Evolutionary conservation across 1,139 yeast species (phyloP), one percentile per base, ranked within the genome.

Genomic region (Suhomyces chickasaworum): DNA sequence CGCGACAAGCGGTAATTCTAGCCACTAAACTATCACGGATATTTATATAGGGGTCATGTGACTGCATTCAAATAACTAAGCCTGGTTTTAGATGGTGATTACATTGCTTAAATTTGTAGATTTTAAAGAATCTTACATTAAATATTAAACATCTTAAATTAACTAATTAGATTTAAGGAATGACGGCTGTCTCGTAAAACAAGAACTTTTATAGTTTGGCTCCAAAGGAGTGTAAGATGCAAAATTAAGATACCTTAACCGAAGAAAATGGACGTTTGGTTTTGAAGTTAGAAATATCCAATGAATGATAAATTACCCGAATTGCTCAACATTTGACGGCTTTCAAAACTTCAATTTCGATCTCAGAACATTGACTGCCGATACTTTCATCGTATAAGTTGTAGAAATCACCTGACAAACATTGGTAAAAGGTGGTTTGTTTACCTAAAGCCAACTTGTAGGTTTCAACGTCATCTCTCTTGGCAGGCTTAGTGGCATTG

Each of bases 1-100:
- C 78, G 81, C 76, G 78, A 69, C 74, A 69, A 69, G 68, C 73
- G 73, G 73, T 60, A 62, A 68, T 69, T 69, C 74, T 69, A 68
- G 73, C 73, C 75, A 68, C 73, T 69, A 69, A 68, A 69, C 75
- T 69, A 69, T 69, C 74, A 57, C 73, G 75, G 75, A 69, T 4
- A 13, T 10, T 25, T 25, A 4, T 25, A 7, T 9, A 10, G 12
- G 2, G n/a, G 29, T 25, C 29, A 25, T 25, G 29, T 25, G 29
- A 25, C 29, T n/a, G n/a, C n/a, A n/a, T n/a, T n/a, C n/a, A n/a
- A n/a, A n/a, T n/a, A n/a, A n/a, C n/a, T n/a, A n/a, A n/a, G n/a
- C n/a, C n/a, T n/a, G n/a, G n/a, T n/a, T n/a, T n/a, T n/a, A n/a
- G n/a, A n/a, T n/a, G n/a, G n/a, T n/a, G n/a, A n/a, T n/a, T n/a